Evolutionary conservation across 176 grass and related monocot genomes (phyloP).

Genomic region (Avena sativa): DNA sequence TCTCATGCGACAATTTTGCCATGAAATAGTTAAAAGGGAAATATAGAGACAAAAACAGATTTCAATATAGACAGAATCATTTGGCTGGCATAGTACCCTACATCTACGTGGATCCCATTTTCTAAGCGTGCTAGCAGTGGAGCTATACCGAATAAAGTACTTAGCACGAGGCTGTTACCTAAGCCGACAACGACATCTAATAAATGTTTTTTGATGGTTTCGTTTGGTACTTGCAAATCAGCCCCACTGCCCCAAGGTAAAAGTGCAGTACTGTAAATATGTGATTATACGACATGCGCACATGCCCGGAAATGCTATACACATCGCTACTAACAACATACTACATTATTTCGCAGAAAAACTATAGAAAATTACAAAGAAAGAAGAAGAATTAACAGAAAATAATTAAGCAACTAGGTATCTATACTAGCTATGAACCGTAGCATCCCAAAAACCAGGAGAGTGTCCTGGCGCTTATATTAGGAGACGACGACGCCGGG

Average conservation of each 20-base stretch:
- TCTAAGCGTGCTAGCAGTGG: background rate
- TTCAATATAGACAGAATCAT: too few species aligned
- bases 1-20: too few species aligned
- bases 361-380: background rate
- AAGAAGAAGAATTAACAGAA: background rate
- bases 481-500: background rate
- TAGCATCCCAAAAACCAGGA: conserved; percentile 63
- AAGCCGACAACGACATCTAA: background rate
- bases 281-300: background rate
- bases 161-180: background rate
- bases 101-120: conserved; percentile 32
- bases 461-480: conserved; percentile 38
- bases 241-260: background rate
- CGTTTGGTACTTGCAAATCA: background rate
- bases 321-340: background rate
- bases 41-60: too few species aligned
- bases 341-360: conserved; percentile 8
- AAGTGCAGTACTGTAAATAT: background rate
- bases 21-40: too few species aligned
- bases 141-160: background rate
- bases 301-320: conserved; percentile 9
- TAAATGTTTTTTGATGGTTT: background rate
- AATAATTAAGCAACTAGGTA: conserved; percentile 25
- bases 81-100: too few species aligned
- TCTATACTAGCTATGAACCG: conserved; percentile 39